Base-by-base conservation (phyloP, 78 protist genomes). In the Neovahlkampfia damariscottae region DNA sequence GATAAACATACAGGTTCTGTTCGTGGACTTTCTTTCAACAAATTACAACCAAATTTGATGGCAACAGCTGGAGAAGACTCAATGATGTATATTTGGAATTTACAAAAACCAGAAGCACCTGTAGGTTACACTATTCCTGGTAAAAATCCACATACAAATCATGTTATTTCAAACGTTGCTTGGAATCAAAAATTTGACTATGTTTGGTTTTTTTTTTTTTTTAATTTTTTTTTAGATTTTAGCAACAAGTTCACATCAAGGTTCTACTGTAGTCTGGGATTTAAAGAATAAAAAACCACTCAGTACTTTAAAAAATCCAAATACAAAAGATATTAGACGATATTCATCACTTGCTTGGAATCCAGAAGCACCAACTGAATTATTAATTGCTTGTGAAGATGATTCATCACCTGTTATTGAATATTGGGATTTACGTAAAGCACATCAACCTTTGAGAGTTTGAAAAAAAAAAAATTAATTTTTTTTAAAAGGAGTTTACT, bases 381-480 rank as follows among this genome's bases (percentile, higher is more conserved):
- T 93, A 19, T 75, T 81, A 28, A 77, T 89, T 2, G 93, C 97
- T 5, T 85, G 91, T 0, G 95, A 91, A 27, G 95, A 91, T 73
- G 97, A 91, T 81, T 72, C 35, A 19, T 29, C 10, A 19, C 95
- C 97, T 8, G 82, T 88, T 10, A 59, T 93, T 41, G 94, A 93
- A 79, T 29, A 89, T n/a, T 93, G 97, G 97, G 95, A 93, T 41
- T 70, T 93, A 19, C 79, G 90, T 59, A 90, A 86, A 72, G 88
- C 93, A 2, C 39, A 39, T 27, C 29, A 88, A 35, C 95, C 95
- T 29, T 30, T 86, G 8, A 67, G n/a, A n/a, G n/a, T n/a, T n/a
- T n/a, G n/a, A n/a, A n/a, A n/a, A n/a, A n/a, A n/a, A n/a, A n/a
- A n/a, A n/a, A n/a, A n/a, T n/a, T n/a, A n/a, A n/a, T n/a, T n/a